A percentile compares a stretch with the other conserved stretches of the same genome.
phyloP scores from a whole-genome alignment of 345 rosid species.

The Camelina sativa region DNA sequence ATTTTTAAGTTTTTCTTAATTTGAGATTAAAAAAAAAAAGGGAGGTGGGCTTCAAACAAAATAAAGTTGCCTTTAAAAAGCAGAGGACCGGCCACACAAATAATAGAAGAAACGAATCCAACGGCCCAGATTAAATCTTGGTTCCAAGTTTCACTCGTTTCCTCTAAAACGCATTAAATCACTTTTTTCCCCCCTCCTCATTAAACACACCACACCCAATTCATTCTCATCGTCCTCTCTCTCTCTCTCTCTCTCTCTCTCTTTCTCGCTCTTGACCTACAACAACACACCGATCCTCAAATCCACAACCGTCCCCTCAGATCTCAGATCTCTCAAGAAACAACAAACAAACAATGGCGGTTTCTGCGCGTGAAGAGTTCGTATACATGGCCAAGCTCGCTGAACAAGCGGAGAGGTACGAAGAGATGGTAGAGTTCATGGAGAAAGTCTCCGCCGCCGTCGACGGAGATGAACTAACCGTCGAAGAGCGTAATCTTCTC shows the following conservation, averaged over 20 bases:
- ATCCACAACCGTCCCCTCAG: slow-evolving; percentile 29
- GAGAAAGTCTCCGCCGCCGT: slow-evolving; percentile 77
- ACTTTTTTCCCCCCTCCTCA: slow-evolving; percentile 34
- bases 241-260: background rate
- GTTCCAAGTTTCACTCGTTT: slow-evolving; percentile 39
- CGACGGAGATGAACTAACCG: slow-evolving; percentile 72
- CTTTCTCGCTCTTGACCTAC: slow-evolving; percentile 7
- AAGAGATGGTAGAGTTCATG: slow-evolving; percentile 98
- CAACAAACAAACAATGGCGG: slow-evolving; percentile 46
- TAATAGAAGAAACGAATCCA: slow-evolving; percentile 44
- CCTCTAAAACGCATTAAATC: slow-evolving; percentile 58
- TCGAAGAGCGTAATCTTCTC: slow-evolving; percentile 93
- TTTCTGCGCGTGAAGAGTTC: slow-evolving; percentile 74
- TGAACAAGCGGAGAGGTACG: slow-evolving; percentile 98
- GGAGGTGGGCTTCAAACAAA: background rate
- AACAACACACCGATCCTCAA: slow-evolving; percentile 12
- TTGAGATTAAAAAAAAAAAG: background rate
- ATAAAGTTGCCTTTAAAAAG: slow-evolving; percentile 4
- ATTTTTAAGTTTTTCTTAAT: background rate
- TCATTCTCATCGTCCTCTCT: slow-evolving; percentile 22
- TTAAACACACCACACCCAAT: slow-evolving; percentile 2
- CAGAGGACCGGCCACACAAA: slow-evolving; percentile 27
- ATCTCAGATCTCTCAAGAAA: slow-evolving; percentile 23
- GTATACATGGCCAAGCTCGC: slow-evolving; percentile 99
- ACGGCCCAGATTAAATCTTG: slow-evolving; percentile 53